Conservation (phyloP, 1,139 yeast species). For the Yamadazyma conglobata region DNA sequence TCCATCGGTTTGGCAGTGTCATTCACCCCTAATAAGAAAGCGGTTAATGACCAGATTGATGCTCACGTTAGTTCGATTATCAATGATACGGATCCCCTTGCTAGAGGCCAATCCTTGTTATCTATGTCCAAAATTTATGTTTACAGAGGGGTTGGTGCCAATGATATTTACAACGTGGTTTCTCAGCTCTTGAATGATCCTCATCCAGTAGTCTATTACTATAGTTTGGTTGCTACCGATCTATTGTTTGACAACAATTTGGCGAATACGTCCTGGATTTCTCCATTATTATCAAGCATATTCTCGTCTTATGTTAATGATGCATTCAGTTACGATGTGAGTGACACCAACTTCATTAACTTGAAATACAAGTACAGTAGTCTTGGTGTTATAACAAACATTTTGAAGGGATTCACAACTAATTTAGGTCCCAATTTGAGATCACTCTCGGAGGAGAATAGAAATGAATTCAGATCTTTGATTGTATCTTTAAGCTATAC, state of each 20-base stretch:
- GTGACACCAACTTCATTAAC: conserved; percentile 25
- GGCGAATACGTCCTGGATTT: conserved; percentile 41
- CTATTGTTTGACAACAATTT: conserved; percentile 55
- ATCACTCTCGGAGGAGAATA: conserved; percentile 20
- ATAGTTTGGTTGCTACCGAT: conserved; percentile 61
- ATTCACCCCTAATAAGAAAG: conserved; percentile 29
- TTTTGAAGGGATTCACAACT: conserved; percentile 32
- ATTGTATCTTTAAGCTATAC: conserved; percentile 31
- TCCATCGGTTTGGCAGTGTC: conserved; percentile 61
- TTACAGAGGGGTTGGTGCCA: conserved; percentile 29
- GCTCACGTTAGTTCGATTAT: conserved; percentile 60
- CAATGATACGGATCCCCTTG: conserved; percentile 45
- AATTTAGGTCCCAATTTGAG: conserved; percentile 39
- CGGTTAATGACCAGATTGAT: conserved; percentile 47
- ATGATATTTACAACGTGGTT: conserved; percentile 52
- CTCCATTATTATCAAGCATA: conserved; percentile 44
- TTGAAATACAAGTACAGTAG: conserved; percentile 28
- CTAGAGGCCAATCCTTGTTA: conserved; percentile 63
- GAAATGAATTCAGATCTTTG: conserved; percentile 25
- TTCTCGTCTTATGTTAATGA: conserved; percentile 45
- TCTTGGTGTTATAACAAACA: conserved; percentile 20
- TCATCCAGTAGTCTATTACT: conserved; percentile 76
- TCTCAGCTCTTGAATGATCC: conserved; percentile 70
- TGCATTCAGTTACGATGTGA: conserved; percentile 44
- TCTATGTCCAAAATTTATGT: conserved; percentile 60